Evolutionary conservation across 2,329 filamentous ascomycete species (phyloP).

Genomic region (Ceratocystiopsis minuta): DNA sequence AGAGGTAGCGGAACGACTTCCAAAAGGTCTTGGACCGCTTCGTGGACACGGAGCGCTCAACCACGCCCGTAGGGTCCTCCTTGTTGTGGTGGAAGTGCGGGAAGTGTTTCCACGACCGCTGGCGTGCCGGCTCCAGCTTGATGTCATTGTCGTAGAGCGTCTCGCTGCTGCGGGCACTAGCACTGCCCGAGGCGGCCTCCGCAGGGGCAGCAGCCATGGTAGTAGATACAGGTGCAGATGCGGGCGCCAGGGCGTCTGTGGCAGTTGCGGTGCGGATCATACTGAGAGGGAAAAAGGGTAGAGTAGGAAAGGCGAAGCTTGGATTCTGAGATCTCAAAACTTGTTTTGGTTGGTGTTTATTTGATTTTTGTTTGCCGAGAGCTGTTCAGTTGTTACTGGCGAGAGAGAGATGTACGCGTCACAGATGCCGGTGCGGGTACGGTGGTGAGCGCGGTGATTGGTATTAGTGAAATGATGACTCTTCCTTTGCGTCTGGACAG

Average conservation of each 20-base stretch:
- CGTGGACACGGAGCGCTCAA: slow-evolving; percentile 26
- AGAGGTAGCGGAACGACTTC: slow-evolving; percentile 30
- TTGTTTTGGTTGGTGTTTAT: no score
- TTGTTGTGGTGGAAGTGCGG: neutral
- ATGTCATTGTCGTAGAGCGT: slow-evolving; percentile 16
- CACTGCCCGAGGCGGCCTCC: neutral
- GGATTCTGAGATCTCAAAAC: no score
- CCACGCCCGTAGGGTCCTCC: slow-evolving; percentile 8
- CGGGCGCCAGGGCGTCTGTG: neutral
- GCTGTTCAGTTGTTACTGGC: no score
- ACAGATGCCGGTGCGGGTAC: no score
- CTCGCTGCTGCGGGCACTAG: slow-evolving; percentile 18
- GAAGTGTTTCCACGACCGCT: slow-evolving; percentile 6
- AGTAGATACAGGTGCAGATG: no score
- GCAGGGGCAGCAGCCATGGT: neutral
- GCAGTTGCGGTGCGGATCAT: neutral
- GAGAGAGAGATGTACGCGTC: no score
- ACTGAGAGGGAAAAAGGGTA: neutral
- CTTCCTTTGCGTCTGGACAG: no score
- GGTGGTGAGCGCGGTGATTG: no score
- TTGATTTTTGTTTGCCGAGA: no score
- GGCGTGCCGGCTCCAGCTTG: slow-evolving; percentile 4
- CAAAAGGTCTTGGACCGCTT: slow-evolving; percentile 32
- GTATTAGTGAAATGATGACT: no score
- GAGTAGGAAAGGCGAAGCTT: neutral